A percentile compares a stretch with the other conserved stretches of the same genome.
Evolutionary conservation across 345 rosid genomes (phyloP).

Genomic region (Lagerstroemia speciosa): DNA sequence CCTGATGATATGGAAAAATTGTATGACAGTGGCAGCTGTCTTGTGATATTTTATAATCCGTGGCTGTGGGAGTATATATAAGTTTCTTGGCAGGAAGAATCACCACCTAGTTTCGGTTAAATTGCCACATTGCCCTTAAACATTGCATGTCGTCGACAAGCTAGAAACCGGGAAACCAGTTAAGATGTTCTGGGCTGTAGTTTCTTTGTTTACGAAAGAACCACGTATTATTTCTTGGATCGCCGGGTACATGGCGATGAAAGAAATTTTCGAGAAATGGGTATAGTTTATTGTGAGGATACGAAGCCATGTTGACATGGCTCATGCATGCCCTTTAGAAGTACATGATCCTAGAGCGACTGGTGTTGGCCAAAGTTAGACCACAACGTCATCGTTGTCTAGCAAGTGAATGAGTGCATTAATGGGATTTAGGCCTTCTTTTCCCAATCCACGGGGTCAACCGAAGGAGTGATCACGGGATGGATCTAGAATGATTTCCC

Average conservation of each 20-base stretch:
- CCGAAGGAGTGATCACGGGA: too few species aligned
- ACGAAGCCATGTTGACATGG: constrained; percentile 16
- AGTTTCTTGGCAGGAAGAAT: background rate
- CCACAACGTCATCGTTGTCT: too few species aligned
- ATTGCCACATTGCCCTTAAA: background rate
- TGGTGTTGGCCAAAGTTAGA: too few species aligned
- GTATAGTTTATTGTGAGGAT: background rate
- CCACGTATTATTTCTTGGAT: background rate
- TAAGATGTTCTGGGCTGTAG: too few species aligned
- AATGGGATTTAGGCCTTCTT: too few species aligned
- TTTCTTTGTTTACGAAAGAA: too few species aligned
- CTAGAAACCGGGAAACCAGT: too few species aligned
- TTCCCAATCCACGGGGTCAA: too few species aligned
- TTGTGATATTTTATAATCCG: background rate
- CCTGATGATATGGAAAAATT: background rate
- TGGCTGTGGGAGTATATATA: background rate
- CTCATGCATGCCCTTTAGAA: constrained; percentile 11
- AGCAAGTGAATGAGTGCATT: too few species aligned
- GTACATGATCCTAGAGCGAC: background rate
- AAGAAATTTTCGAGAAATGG: background rate
- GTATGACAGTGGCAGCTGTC: background rate
- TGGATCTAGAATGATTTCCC: background rate
- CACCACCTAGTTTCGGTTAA: background rate
- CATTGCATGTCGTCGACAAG: background rate
- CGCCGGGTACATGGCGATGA: background rate